Conservation (phyloP, 2,329 filamentous ascomycete genomes). For the Anthostomella pinea region DNA sequence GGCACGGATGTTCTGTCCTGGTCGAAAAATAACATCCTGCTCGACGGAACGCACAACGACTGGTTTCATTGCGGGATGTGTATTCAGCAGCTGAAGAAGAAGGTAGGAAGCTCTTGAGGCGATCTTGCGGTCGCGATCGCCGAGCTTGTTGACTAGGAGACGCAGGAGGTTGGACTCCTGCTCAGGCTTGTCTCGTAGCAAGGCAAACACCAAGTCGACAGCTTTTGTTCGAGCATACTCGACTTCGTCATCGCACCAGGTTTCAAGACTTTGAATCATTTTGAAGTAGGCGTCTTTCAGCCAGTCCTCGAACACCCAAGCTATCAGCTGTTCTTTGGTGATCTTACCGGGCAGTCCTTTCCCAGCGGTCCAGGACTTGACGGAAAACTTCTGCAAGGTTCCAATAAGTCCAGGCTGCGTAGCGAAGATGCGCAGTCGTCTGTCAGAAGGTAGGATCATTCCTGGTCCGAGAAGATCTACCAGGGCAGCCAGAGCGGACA, state of each 20-base stretch:
- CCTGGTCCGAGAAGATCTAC: conserved; percentile 94
- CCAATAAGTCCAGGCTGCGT: conserved; percentile 74
- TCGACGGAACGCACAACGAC: conserved; percentile 84
- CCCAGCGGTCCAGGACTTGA: conserved; percentile 61
- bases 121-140: conserved; percentile 93
- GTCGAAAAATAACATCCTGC: conserved; percentile 80
- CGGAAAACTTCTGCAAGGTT: conserved; percentile 61
- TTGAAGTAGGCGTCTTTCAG: conserved; percentile 93
- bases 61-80: conserved; percentile 90
- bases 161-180: conserved; percentile 93
- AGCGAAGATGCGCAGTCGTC: conserved; percentile 76
- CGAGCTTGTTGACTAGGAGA: conserved; percentile 92
- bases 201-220: conserved; percentile 85
- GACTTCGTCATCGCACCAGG: conserved; percentile 93
- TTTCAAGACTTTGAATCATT: conserved; percentile 84
- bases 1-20: conserved; percentile 81
- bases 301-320: conserved; percentile 94
- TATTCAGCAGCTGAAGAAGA: conserved; percentile 83
- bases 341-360: conserved; percentile 71
- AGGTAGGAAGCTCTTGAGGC: conserved; percentile 90
- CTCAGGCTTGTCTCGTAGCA: conserved; percentile 93
- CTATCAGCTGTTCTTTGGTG: conserved; percentile 73
- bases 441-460: conserved; percentile 75
- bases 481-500: conserved; percentile 86
- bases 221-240: conserved; percentile 87